Conservation (phyloP, 495 filamentous ascomycete genomes). For the Rusavskia elegans region DNA sequence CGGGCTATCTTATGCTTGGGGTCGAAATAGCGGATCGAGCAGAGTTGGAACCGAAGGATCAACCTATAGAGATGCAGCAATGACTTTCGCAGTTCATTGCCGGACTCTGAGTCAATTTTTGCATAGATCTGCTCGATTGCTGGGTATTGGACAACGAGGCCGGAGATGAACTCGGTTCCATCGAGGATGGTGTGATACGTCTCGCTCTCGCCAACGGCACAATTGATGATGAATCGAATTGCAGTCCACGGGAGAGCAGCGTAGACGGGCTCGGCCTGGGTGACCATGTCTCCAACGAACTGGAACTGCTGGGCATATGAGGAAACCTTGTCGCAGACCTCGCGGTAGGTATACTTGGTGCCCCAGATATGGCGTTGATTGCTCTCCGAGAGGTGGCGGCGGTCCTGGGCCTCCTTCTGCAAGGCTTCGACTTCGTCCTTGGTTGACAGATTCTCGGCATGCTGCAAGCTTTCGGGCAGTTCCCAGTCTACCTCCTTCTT, state of each 20-base stretch:
- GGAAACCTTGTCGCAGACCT: constrained; percentile 7
- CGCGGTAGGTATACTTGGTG: constrained; percentile 5
- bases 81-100: neutral
- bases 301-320: constrained; percentile 6
- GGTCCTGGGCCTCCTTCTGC: neutral
- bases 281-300: constrained; percentile 8
- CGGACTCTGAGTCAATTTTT: constrained; percentile 4
- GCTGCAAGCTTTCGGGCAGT: constrained; percentile 3
- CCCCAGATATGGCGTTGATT: constrained; percentile 1
- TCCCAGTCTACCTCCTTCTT: neutral
- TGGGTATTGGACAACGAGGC: constrained; percentile 4
- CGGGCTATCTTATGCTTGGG: constrained; percentile 2
- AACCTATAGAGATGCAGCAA: constrained; percentile 5
- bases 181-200: constrained; percentile 6
- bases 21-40: constrained; percentile 8
- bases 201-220: constrained; percentile 4
- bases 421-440: constrained; percentile 1
- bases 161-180: constrained; percentile 1
- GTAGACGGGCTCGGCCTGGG: constrained; percentile 8
- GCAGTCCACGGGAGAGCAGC: constrained; percentile 7
- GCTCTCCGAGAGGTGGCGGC: neutral
- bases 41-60: constrained; percentile 5
- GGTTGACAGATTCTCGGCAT: neutral
- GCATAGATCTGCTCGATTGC: constrained; percentile 7
- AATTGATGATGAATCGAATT: constrained; percentile 7